Percentiles rank a stretch among this genome's conserved stretches.
These are phyloP conservation scores for Medicago ruthenica DNA, from an alignment of 306 rosid genomes.

Conservation along the genomic window DNA sequence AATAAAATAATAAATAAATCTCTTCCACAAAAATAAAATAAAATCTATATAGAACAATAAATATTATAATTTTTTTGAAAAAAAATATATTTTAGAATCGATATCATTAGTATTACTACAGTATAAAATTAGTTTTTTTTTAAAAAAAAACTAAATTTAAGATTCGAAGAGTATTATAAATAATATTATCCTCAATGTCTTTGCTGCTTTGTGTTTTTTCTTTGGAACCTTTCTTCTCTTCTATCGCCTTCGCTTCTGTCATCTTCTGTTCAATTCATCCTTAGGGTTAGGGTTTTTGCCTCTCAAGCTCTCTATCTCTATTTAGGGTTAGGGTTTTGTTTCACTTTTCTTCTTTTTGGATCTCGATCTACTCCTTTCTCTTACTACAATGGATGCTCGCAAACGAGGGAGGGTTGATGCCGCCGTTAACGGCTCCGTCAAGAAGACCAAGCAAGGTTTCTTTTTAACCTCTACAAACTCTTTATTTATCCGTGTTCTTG, in stretches of 20 bases:
- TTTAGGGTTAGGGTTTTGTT: not conserved
- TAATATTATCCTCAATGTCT: constrained; percentile 4
- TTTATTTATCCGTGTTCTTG: not conserved
- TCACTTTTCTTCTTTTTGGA: constrained; percentile 34
- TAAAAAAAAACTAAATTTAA: no score
- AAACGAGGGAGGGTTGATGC: constrained; percentile 67
- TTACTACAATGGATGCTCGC: constrained; percentile 55
- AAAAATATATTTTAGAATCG: no score
- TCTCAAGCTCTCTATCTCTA: not conserved
- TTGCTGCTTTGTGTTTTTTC: not conserved
- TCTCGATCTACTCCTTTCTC: constrained; percentile 48
- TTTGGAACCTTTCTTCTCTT: not conserved
- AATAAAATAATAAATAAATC: no score
- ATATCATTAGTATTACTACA: no score
- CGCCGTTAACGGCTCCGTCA: constrained; percentile 58
- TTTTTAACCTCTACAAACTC: not conserved
- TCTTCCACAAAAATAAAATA: no score
- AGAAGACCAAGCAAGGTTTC: constrained; percentile 70
- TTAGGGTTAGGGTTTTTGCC: not conserved
- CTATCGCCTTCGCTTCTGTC: not conserved
- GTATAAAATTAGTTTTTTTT: no score
- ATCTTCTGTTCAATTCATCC: not conserved
- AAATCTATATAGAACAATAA: no score
- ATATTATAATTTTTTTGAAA: no score
- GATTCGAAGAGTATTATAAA: no score